Conservation (phyloP, 2,329 filamentous ascomycete genomes). For the Cercospora sp. region DNA sequence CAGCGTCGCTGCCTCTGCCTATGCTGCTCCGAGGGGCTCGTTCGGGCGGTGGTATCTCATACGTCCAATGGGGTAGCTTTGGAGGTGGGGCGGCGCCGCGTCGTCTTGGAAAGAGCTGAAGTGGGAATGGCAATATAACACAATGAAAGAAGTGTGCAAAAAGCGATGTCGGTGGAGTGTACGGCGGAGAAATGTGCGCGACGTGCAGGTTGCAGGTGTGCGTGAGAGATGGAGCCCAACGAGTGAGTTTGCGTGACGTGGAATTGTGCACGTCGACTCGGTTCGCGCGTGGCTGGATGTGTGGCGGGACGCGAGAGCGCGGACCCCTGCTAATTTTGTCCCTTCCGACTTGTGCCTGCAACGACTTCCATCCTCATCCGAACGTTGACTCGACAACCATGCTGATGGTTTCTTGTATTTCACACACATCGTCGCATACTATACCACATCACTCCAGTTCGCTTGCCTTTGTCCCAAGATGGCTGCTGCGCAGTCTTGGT, state of each 20-base stretch:
- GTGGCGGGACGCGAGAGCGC: slow-evolving; percentile 2
- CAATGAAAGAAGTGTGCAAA: not conserved
- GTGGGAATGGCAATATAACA: not conserved
- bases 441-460: too few relatives aligned
- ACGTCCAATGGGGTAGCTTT: not conserved
- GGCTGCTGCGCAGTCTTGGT: not conserved
- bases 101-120: not conserved
- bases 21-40: not conserved
- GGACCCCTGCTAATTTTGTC: not conserved
- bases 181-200: not conserved
- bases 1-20: not conserved
- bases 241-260: not conserved
- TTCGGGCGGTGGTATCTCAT: not conserved
- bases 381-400: not conserved
- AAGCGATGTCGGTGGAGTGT: not conserved
- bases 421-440: not conserved
- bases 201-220: not conserved
- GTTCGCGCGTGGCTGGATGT: slow-evolving; percentile 1
- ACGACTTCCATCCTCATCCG: not conserved
- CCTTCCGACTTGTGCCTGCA: not conserved
- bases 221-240: not conserved
- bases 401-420: not conserved
- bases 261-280: slow-evolving; percentile 1
- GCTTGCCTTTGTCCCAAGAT: not conserved
- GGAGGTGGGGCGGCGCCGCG: not conserved